These are phyloP conservation scores for Verticillium albo-atrum DNA, from an alignment of 2,329 filamentous ascomycete species.

Conservation along the genomic window DNA sequence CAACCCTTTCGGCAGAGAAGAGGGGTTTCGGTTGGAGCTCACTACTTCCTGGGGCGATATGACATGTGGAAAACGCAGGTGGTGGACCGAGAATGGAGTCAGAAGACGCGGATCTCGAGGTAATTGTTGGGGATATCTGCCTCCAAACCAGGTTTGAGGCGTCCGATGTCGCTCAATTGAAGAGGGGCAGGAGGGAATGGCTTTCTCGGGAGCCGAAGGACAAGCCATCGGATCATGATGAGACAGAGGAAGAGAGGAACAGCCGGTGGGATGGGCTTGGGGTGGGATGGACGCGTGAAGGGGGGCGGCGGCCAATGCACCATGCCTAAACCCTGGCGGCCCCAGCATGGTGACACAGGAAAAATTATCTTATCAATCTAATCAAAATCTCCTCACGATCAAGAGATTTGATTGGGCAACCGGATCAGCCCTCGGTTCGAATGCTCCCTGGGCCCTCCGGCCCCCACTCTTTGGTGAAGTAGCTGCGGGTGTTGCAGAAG, in stretches of 20 bases:
- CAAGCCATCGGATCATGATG: neutral
- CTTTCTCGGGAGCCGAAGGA: neutral
- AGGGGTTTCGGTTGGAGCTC: neutral
- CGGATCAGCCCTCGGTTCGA: slow-evolving; percentile 6
- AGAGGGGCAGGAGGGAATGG: neutral
- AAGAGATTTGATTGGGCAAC: neutral
- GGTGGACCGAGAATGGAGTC: neutral
- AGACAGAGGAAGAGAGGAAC: neutral
- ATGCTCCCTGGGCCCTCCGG: neutral
- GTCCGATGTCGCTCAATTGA: neutral
- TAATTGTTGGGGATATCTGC: neutral
- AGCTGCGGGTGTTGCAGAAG: neutral
- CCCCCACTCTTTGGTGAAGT: neutral
- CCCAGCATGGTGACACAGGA: neutral
- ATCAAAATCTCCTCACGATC: slow-evolving; percentile 20
- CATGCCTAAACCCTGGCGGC: neutral
- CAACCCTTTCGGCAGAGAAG: neutral
- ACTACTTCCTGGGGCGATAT: neutral
- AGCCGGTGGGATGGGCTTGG: neutral
- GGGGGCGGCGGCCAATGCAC: neutral
- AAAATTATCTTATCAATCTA: slow-evolving; percentile 42
- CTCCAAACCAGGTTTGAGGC: neutral
- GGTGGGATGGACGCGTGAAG: neutral
- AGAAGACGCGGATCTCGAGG: neutral
- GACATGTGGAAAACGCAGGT: neutral